These are phyloP conservation scores for Aegle marmelos DNA, from an alignment of 345 rosid species.

Conservation along the genomic window DNA sequence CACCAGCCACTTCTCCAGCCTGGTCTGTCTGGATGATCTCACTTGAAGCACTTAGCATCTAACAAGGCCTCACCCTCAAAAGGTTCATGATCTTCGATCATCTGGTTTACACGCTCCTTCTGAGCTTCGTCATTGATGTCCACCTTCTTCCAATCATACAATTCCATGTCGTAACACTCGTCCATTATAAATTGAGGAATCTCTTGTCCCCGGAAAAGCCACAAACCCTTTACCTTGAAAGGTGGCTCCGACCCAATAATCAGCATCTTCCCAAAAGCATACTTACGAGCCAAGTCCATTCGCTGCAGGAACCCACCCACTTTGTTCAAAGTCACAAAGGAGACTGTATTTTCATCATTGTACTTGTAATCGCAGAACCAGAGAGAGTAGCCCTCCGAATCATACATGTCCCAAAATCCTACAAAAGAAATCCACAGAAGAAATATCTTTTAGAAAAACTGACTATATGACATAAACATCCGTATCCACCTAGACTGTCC, in stretches of 20 bases:
- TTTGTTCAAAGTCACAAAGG: constrained; percentile 89
- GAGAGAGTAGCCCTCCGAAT: constrained; percentile 31
- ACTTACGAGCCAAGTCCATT: constrained; percentile 93
- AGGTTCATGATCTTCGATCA: constrained; percentile 91
- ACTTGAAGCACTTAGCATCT: constrained; percentile 99
- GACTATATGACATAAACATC: not conserved
- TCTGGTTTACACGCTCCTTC: constrained; percentile 88
- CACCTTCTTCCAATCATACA: constrained; percentile 91
- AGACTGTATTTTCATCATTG: constrained; percentile 88
- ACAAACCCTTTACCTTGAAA: constrained; percentile 85
- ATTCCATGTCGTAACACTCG: constrained; percentile 96
- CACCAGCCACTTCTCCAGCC: not conserved
- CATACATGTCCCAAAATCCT: constrained; percentile 22
- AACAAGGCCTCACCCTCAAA: constrained; percentile 89
- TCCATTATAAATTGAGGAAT: constrained; percentile 78
- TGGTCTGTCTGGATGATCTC: constrained; percentile 2
- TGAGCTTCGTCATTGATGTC: constrained; percentile 77
- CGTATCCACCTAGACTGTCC: not conserved
- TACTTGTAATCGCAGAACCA: constrained; percentile 98
- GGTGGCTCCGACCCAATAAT: constrained; percentile 75
- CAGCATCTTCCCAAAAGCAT: constrained; percentile 92
- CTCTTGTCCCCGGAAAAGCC: constrained; percentile 93
- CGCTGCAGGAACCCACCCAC: constrained; percentile 94
- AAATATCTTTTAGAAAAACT: not conserved
- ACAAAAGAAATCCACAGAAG: not conserved